Evolutionary conservation across 768 basidiomycete species (phyloP).

Genomic region (Trichaptum fuscoviolaceum): DNA sequence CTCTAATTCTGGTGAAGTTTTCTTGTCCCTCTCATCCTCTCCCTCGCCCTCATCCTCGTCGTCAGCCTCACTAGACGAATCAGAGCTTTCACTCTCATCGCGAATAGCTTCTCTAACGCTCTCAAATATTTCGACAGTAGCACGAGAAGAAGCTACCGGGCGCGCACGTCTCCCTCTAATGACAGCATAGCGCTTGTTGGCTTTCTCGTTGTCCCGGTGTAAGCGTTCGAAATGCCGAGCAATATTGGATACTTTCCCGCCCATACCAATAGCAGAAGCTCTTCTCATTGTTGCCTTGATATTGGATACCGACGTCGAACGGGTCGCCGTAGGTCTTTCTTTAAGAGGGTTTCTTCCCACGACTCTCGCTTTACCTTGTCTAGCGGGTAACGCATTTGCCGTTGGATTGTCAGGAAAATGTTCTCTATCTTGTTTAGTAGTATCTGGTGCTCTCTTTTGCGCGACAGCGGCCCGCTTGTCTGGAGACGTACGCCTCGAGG

Average conservation of each 20-base stretch:
- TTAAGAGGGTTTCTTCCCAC: conserved; percentile 24
- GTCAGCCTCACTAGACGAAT: conserved; percentile 61
- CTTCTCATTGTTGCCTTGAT: conserved; percentile 53
- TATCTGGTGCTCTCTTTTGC: conserved; percentile 31
- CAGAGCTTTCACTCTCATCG: conserved; percentile 71
- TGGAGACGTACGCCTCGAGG: conserved; percentile 66
- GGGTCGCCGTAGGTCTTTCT: conserved; percentile 34
- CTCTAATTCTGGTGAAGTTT: conserved; percentile 27
- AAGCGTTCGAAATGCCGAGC: conserved; percentile 89
- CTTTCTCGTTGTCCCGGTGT: conserved; percentile 64
- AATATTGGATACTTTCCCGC: conserved; percentile 79
- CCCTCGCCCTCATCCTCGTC: conserved; percentile 63
- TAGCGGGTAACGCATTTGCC: conserved; percentile 29
- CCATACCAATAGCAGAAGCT: conserved; percentile 36
- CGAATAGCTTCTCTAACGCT: conserved; percentile 88
- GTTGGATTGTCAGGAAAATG: conserved; percentile 33
- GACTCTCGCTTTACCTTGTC: conserved; percentile 29
- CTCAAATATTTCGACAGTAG: conserved; percentile 82
- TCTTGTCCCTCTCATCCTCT: conserved; percentile 31
- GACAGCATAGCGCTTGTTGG: conserved; percentile 76
- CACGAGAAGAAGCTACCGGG: conserved; percentile 84
- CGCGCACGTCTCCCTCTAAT: conserved; percentile 83
- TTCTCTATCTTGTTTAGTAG: conserved; percentile 35
- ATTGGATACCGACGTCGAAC: conserved; percentile 36
- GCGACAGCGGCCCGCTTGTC: conserved; percentile 52